Conservation (phyloP, 192 early-diverging fungal genomes). For the Phycomyces nitens region DNA sequence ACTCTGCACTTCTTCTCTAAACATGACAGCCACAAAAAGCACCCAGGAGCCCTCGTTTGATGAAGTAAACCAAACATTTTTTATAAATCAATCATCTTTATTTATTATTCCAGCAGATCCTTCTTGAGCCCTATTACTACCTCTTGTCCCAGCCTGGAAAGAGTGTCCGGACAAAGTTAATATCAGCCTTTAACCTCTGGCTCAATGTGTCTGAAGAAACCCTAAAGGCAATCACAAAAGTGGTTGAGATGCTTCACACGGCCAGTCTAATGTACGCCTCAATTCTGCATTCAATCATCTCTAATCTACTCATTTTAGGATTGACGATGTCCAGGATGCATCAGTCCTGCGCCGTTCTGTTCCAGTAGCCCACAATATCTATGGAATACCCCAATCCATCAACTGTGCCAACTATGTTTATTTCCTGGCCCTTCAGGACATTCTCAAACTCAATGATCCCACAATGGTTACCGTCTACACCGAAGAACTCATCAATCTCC, state of each 20-base stretch:
- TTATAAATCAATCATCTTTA: too few relatives aligned
- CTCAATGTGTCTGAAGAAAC: constrained; percentile 67
- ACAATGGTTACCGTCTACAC: constrained; percentile 80
- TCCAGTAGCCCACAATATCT: constrained; percentile 94
- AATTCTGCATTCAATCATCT: not conserved
- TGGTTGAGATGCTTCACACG: constrained; percentile 93
- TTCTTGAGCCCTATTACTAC: constrained; percentile 93
- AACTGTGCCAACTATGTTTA: constrained; percentile 97
- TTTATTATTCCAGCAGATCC: constrained; percentile 46
- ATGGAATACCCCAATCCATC: constrained; percentile 88
- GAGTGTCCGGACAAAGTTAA: constrained; percentile 86
- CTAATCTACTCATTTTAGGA: constrained; percentile 39
- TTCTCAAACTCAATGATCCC: constrained; percentile 59
- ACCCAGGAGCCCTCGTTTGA: too few relatives aligned
- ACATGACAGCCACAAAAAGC: too few relatives aligned
- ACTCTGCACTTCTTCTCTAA: too few relatives aligned
- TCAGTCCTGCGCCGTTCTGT: constrained; percentile 81
- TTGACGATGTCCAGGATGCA: constrained; percentile 96
- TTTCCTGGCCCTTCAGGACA: constrained; percentile 82
- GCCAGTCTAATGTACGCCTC: constrained; percentile 79
- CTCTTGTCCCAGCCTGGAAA: constrained; percentile 86
- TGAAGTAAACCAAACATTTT: too few relatives aligned
- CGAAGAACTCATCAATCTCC: constrained; percentile 84
- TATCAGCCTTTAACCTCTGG: constrained; percentile 91
- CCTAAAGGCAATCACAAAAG: constrained; percentile 68